A percentile compares a stretch with the other conserved stretches of the same genome.
phyloP scores from a whole-genome alignment of 2,329 filamentous ascomycete genomes.

The Penicillium polonicum region DNA sequence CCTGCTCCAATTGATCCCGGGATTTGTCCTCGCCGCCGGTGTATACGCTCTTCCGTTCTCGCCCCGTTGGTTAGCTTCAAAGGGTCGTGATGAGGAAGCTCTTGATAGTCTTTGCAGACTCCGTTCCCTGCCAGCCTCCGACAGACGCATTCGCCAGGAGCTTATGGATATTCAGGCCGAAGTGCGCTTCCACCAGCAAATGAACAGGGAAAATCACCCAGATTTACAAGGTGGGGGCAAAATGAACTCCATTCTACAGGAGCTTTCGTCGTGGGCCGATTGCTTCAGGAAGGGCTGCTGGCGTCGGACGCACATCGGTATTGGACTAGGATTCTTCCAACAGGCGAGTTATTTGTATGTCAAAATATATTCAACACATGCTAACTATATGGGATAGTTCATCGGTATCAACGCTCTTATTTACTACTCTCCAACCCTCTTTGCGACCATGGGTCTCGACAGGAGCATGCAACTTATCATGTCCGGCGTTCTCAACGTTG shows the following conservation, averaged over 20 bases:
- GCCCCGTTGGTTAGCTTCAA: conserved; percentile 54
- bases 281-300: conserved; percentile 53
- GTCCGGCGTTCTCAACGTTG: conserved; percentile 55
- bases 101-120: conserved; percentile 50
- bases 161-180: conserved; percentile 53
- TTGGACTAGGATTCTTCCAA: conserved; percentile 59
- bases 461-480: conserved; percentile 52
- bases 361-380: too few species aligned
- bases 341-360: conserved; percentile 35
- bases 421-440: conserved; percentile 63
- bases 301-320: conserved; percentile 52
- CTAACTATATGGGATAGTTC: conserved; percentile 34
- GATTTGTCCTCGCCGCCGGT: conserved; percentile 38
- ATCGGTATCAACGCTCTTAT: conserved; percentile 56
- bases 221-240: conserved; percentile 33
- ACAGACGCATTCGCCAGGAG: conserved; percentile 54
- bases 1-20: conserved; percentile 48
- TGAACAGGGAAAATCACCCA: conserved; percentile 43
- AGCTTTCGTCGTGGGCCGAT: conserved; percentile 51
- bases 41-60: conserved; percentile 54
- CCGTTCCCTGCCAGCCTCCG: conserved; percentile 49
- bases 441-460: conserved; percentile 50
- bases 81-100: conserved; percentile 51
- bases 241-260: conserved; percentile 45
- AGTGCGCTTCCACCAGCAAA: conserved; percentile 52